Conservation (phyloP, 345 rosid species). For the Anastatica hierochuntica region DNA sequence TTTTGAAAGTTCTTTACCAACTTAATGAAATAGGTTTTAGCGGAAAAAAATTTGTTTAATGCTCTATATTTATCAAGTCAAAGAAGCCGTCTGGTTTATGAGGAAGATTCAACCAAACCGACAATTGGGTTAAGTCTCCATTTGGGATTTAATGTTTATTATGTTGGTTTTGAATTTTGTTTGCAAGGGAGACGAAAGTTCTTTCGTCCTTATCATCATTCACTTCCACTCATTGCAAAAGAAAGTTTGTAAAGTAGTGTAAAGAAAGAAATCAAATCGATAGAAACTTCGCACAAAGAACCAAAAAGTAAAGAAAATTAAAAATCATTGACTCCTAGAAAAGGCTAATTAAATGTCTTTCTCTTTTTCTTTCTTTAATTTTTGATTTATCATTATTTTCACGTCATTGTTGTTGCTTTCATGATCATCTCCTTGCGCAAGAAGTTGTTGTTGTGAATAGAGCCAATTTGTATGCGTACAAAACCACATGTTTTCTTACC, state of each 20-base stretch:
- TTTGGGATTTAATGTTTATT: not conserved
- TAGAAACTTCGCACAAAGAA: constrained; percentile 11
- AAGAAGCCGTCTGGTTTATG: constrained; percentile 4
- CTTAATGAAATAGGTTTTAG: too few species aligned
- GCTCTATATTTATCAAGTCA: too few species aligned
- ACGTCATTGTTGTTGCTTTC: constrained; percentile 10
- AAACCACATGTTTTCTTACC: too few species aligned
- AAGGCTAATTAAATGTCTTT: constrained; percentile 4
- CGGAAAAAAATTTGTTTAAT: too few species aligned
- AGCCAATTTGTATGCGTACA: too few species aligned
- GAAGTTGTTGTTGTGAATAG: constrained; percentile 17
- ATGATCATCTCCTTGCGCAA: constrained; percentile 18
- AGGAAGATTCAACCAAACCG: constrained; percentile 16
- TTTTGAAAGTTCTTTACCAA: too few species aligned
- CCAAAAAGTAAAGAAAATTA: not conserved
- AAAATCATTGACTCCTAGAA: constrained; percentile 22
- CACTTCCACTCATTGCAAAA: too few species aligned
- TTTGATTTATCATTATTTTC: not conserved
- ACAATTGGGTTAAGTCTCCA: constrained; percentile 1
- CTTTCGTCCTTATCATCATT: constrained; percentile 16
- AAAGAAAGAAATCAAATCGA: constrained; percentile 6
- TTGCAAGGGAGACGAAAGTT: constrained; percentile 8
- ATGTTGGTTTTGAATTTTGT: not conserved
- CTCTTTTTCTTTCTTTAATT: constrained; percentile 5
- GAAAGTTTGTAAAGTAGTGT: constrained; percentile 22